Percentiles rank a stretch among this genome's conserved stretches.
Conservation (phyloP, 768 basidiomycete species). For the Tubosaeta sp. region DNA sequence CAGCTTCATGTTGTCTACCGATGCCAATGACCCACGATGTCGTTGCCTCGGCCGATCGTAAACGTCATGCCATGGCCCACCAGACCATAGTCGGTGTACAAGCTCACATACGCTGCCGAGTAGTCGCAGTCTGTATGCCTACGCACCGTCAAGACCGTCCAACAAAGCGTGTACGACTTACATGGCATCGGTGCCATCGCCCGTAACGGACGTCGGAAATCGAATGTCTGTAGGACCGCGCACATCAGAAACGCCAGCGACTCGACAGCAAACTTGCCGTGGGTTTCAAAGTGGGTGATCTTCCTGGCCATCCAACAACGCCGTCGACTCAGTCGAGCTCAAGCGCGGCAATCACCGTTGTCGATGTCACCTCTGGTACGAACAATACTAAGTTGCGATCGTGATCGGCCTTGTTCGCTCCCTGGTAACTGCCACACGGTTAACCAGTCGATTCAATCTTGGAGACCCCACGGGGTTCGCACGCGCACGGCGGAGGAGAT, state of each 20-base stretch:
- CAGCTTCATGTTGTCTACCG: not conserved
- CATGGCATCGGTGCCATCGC: slow-evolving; percentile 94
- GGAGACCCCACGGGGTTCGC: not conserved
- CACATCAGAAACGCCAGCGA: not conserved
- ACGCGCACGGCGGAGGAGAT: not conserved
- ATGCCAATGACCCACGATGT: slow-evolving; percentile 54
- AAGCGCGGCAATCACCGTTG: not conserved
- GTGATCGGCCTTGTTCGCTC: not conserved
- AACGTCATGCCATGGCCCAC: slow-evolving; percentile 89
- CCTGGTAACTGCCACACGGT: not conserved
- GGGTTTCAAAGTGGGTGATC: slow-evolving; percentile 52
- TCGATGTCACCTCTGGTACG: not conserved
- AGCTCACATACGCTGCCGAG: slow-evolving; percentile 81
- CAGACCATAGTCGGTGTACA: slow-evolving; percentile 61
- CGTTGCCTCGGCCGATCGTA: slow-evolving; percentile 89
- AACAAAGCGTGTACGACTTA: slow-evolving; percentile 27
- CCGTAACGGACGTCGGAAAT: slow-evolving; percentile 87
- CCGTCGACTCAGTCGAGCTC: slow-evolving; percentile 5
- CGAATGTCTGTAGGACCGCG: slow-evolving; percentile 57
- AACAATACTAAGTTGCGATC: not conserved
- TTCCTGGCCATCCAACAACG: slow-evolving; percentile 3
- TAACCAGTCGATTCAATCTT: not conserved
- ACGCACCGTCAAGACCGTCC: not conserved
- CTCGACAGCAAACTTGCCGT: slow-evolving; percentile 37
- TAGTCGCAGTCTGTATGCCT: slow-evolving; percentile 95